These are phyloP conservation scores for Cryphonectria parasitica DNA, from an alignment of 2,329 filamentous ascomycete genomes.

Conservation along the genomic window DNA sequence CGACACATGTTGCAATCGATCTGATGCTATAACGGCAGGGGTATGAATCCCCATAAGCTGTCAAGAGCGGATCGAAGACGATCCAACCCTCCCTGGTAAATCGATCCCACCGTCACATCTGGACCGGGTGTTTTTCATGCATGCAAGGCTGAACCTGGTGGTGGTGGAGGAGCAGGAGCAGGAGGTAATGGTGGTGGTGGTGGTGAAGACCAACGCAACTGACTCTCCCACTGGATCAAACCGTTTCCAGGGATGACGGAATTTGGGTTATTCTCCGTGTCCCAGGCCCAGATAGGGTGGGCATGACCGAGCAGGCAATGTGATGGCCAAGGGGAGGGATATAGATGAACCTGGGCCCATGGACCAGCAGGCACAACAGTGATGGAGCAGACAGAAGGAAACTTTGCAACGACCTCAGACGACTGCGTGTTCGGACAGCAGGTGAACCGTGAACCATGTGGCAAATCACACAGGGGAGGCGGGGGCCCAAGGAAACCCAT, in stretches of 20 bases:
- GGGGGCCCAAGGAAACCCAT: not conserved
- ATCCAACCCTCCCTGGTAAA: not conserved
- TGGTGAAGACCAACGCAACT: not conserved
- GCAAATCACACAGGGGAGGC: not conserved
- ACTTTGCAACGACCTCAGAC: not conserved
- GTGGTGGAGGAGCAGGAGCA: too few species aligned
- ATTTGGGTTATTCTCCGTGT: not conserved
- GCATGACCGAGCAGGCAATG: not conserved
- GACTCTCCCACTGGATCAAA: not conserved
- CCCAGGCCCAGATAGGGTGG: not conserved
- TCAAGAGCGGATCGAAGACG: slow-evolving; percentile 21
- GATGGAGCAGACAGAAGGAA: not conserved
- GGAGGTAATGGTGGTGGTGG: not conserved
- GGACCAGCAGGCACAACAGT: not conserved
- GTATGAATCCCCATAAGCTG: slow-evolving; percentile 20
- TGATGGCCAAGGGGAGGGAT: not conserved
- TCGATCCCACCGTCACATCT: not conserved
- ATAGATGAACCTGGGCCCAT: too few species aligned
- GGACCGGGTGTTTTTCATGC: not conserved
- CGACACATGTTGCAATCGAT: not conserved
- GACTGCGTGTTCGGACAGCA: not conserved
- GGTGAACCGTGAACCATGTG: not conserved
- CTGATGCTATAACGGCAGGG: slow-evolving; percentile 7
- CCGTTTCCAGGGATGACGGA: not conserved
- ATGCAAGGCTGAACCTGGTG: not conserved